Conservation (phyloP, 2,329 filamentous ascomycete species). For the Aschersonia sp. region DNA sequence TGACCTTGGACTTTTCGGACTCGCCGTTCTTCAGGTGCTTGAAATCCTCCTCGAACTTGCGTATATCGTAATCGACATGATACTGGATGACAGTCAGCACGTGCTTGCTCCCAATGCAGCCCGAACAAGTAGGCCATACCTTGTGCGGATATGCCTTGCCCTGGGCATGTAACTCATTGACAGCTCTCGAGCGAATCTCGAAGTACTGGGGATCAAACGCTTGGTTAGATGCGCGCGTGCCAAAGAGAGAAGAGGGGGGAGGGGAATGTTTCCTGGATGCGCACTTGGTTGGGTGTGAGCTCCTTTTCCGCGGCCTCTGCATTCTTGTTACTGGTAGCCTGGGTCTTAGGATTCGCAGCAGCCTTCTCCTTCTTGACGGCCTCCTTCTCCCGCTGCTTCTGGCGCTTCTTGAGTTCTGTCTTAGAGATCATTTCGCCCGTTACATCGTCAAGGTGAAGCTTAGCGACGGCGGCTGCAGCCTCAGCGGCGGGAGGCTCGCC, state of each 20-base stretch:
- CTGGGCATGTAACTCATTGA: conserved; percentile 33
- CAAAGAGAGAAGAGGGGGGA: too few species aligned
- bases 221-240: not conserved
- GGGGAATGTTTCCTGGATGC: not conserved
- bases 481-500: conserved; percentile 29
- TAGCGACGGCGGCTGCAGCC: conserved; percentile 43
- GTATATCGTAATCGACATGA: conserved; percentile 69
- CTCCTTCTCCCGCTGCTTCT: conserved; percentile 80
- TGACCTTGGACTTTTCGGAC: conserved; percentile 55
- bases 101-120: not conserved
- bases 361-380: conserved; percentile 82
- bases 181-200: conserved; percentile 76
- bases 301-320: conserved; percentile 52
- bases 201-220: conserved; percentile 46
- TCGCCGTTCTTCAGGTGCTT: conserved; percentile 80
- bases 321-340: conserved; percentile 26
- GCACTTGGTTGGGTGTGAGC: conserved; percentile 38
- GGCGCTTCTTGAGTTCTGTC: conserved; percentile 84
- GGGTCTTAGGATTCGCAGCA: conserved; percentile 56
- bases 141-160: conserved; percentile 66
- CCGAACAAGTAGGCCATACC: conserved; percentile 12
- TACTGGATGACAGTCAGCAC: conserved; percentile 32
- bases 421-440: conserved; percentile 82
- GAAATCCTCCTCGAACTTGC: conserved; percentile 67
- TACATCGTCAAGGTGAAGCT: conserved; percentile 79